phyloP scores from a whole-genome alignment of 2,329 filamentous ascomycete species.

The Penicillium sp. region DNA sequence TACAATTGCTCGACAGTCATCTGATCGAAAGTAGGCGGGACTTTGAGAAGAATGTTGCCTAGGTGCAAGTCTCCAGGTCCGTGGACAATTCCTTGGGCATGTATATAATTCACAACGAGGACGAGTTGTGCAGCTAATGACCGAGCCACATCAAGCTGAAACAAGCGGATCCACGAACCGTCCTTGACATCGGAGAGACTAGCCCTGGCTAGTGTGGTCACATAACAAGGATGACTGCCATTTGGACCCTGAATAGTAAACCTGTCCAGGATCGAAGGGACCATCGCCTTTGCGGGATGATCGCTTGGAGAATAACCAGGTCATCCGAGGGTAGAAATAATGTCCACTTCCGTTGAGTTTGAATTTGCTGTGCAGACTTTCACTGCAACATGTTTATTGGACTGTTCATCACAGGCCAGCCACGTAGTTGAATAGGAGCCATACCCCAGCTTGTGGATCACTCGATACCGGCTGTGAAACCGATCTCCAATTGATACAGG shows the following conservation, averaged over 20 bases:
- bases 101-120: not conserved
- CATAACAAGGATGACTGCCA: slow-evolving; percentile 20
- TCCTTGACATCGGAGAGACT: slow-evolving; percentile 18
- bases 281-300: not conserved
- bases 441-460: slow-evolving; percentile 39
- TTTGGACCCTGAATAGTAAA: slow-evolving; percentile 22
- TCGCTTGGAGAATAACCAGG: not conserved
- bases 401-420: slow-evolving; percentile 22
- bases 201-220: slow-evolving; percentile 14
- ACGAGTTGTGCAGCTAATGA: not conserved
- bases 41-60: not conserved
- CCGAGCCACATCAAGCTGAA: not conserved
- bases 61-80: not conserved
- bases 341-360: not conserved
- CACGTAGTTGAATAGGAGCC: slow-evolving; percentile 33
- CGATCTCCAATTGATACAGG: slow-evolving; percentile 24
- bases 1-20: not conserved
- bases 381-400: not conserved
- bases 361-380: not conserved
- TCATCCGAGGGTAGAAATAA: not conserved
- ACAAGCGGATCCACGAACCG: not conserved
- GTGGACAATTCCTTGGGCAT: not conserved
- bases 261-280: slow-evolving; percentile 11
- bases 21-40: not conserved
- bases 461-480: slow-evolving; percentile 30